Evolutionary conservation across 106 monocot species (phyloP), one percentile per base, ranked within the genome.

Genomic region (Allium fistulosum): DNA sequence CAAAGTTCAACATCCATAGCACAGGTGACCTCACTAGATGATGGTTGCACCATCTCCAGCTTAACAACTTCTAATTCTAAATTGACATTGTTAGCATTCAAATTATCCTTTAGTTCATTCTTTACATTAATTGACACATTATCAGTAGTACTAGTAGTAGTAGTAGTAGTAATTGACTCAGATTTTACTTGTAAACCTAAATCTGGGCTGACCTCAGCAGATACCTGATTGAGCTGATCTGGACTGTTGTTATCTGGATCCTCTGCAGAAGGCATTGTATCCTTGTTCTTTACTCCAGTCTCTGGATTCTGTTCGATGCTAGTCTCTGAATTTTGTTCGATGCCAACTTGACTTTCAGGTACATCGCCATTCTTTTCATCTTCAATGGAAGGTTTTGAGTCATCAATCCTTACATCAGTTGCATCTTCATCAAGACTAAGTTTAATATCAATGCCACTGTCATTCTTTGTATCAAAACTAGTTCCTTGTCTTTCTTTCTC

Each of bases 11-110:
- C 57, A 70, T 72, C 70, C 37, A 61, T 72, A 63, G 58, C 47
- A 74, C 53, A 57, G 48, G 71, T 69, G n/a, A 28, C 55, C 74
- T 93, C 67, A 71, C 76, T 74, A 66, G 83, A 83, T 76, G 86
- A 83, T 86, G 80, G 75, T 69, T 89, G 84, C 57, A 83, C 79
- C 83, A 83, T 81, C 69, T 82, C 90, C 62, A 77, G 66, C 80
- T 90, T 90, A 84, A 79, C 77, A 83, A 83, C 82, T 83, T 87
- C 86, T 86, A 82, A 72, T 80, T 94, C 94, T 94, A 94, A 75
- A 90, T 71, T 77, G 87, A 90, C 86, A 82, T 87, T 83, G 78
- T 86, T 79, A 90, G 84, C 84, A 94, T 90, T 94, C 67, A 90
- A 94, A 80, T 87, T 85, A 87, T 90, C 87, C 79, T 90, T 84